Evolutionary conservation across 1,139 yeast genomes (phyloP).

Genomic region (Debaryomyces nepalensis): DNA sequence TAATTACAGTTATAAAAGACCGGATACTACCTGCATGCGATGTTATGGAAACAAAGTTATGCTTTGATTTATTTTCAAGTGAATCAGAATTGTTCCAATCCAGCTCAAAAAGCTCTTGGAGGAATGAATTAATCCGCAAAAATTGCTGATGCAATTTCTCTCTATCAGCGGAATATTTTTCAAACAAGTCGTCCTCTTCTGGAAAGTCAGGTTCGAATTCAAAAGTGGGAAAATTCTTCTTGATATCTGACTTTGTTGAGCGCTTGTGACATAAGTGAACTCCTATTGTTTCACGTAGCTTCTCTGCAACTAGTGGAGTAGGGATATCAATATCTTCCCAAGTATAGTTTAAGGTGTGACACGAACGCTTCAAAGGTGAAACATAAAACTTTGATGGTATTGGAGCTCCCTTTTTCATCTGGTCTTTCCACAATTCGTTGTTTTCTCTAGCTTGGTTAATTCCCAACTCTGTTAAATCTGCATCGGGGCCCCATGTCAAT

Average conservation of each 20-base stretch:
- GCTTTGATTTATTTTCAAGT: conserved; percentile 20
- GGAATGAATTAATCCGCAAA: conserved; percentile 50
- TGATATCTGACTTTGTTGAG: conserved; percentile 36
- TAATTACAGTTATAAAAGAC: conserved; percentile 59
- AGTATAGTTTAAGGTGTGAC: conserved; percentile 59
- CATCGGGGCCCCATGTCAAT: conserved; percentile 70
- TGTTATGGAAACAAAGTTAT: conserved; percentile 52
- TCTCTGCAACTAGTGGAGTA: conserved; percentile 52
- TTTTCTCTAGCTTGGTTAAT: conserved; percentile 49
- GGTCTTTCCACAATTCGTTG: conserved; percentile 45
- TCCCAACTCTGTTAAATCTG: conserved; percentile 65
- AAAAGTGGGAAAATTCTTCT: conserved; percentile 32
- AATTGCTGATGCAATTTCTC: conserved; percentile 50
- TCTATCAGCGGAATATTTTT: conserved; percentile 37
- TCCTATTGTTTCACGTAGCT: conserved; percentile 70
- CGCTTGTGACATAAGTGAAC: conserved; percentile 70
- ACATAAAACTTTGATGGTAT: conserved; percentile 59
- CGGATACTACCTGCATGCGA: conserved; percentile 70
- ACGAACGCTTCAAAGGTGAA: conserved; percentile 69
- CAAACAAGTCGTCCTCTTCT: conserved; percentile 53
- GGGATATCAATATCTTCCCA: conserved; percentile 54
- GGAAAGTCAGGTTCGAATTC: conserved; percentile 50
- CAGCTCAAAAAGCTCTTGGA: conserved; percentile 53
- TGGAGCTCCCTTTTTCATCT: conserved; percentile 53
- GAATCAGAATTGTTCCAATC: conserved; percentile 26